Conservation (phyloP, 2,329 filamentous ascomycete genomes). For the Trichophyton equinum region DNA sequence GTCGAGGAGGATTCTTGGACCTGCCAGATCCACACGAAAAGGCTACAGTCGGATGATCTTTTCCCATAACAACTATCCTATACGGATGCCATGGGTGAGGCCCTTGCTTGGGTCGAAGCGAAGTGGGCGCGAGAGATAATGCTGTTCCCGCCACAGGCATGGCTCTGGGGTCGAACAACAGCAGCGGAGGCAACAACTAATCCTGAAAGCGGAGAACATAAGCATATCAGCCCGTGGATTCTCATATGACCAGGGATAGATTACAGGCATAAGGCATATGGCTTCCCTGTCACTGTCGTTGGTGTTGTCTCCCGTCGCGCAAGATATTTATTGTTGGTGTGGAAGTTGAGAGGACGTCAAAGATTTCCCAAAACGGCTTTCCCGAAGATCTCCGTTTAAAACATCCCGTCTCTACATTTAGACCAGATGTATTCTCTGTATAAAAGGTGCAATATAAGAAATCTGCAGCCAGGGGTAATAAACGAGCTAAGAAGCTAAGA, state of each 20-base stretch:
- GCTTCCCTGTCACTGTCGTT: neutral
- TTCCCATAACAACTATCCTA: neutral
- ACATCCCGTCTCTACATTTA: neutral
- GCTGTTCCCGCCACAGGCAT: neutral
- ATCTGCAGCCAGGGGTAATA: neutral
- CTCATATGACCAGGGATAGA: neutral
- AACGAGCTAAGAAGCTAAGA: neutral
- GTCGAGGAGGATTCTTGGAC: constrained; percentile 21
- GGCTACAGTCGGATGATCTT: constrained; percentile 28
- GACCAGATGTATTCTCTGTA: neutral
- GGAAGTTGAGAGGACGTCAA: neutral
- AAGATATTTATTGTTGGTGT: too few species aligned
- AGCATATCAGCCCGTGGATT: neutral
- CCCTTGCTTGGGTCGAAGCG: neutral
- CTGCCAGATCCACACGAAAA: constrained; percentile 39
- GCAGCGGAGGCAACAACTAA: neutral
- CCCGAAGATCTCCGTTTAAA: neutral
- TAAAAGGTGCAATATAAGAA: neutral
- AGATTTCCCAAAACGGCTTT: neutral
- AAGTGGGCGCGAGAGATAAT: neutral
- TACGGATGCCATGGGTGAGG: neutral
- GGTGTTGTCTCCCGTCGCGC: neutral
- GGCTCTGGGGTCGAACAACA: neutral
- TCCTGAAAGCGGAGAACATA: neutral
- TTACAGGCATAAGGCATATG: neutral